Percentiles rank a stretch among this genome's conserved stretches.
Conservation (phyloP, 2,329 filamentous ascomycete genomes). For the Alternaria dauci region DNA sequence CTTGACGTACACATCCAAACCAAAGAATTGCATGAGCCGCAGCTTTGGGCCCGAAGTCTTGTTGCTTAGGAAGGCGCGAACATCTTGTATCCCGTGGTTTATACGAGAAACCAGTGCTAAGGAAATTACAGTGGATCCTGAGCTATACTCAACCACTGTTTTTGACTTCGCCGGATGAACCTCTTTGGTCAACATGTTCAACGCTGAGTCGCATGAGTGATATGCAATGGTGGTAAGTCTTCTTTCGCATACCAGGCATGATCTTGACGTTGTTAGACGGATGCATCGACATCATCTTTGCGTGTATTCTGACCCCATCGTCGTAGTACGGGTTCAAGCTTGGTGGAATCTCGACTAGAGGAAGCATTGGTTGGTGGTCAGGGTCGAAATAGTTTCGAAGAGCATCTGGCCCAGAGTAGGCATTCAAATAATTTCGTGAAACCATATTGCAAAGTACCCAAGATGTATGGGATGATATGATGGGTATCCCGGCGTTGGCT, state of each 20-base stretch:
- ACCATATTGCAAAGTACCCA: constrained; percentile 11
- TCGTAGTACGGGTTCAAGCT: constrained; percentile 64
- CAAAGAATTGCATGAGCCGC: constrained; percentile 34
- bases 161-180: constrained; percentile 24
- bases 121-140: constrained; percentile 34
- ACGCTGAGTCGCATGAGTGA: constrained; percentile 8
- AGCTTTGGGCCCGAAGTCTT: constrained; percentile 31
- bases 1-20: constrained; percentile 26
- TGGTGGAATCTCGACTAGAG: constrained; percentile 68
- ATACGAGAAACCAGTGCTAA: constrained; percentile 31
- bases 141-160: constrained; percentile 33
- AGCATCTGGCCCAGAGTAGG: constrained; percentile 66
- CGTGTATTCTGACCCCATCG: constrained; percentile 69
- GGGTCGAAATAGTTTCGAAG: constrained; percentile 68
- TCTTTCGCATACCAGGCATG: constrained; percentile 60
- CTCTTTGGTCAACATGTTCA: constrained; percentile 30
- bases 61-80: constrained; percentile 30
- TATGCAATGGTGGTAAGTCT: background rate
- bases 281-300: constrained; percentile 72
- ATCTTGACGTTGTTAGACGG: constrained; percentile 72
- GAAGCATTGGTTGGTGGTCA: constrained; percentile 64
- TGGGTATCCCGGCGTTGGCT: background rate
- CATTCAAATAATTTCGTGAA: constrained; percentile 52
- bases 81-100: constrained; percentile 29
- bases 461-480: background rate